phyloP scores from a whole-genome alignment of 495 filamentous ascomycete genomes.

The Apiosordaria backusii region DNA sequence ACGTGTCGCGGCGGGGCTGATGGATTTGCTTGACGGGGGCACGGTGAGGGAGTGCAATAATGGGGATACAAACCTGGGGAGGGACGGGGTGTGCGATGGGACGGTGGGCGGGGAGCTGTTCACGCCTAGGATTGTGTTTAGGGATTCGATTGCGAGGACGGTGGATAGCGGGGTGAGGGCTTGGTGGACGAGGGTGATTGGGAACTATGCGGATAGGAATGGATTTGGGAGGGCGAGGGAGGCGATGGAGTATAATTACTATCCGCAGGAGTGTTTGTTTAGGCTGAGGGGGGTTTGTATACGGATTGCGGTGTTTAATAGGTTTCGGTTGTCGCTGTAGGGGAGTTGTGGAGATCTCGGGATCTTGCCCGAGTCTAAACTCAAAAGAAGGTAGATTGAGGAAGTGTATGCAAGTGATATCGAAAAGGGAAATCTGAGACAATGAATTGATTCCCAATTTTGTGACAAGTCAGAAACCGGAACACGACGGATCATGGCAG shows the following conservation, averaged over 20 bases:
- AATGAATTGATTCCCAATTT: no score
- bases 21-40: not conserved
- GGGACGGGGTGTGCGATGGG: constrained; percentile 1
- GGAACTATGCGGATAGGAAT: not conserved
- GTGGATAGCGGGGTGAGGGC: constrained; percentile 1
- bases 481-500: not conserved
- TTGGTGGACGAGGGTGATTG: not conserved
- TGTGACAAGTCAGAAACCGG: no score
- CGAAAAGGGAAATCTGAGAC: no score
- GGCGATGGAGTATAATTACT: constrained; percentile 6
- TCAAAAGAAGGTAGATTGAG: not conserved
- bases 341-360: no score
- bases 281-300: not conserved
- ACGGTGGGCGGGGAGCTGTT: not conserved
- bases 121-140: not conserved
- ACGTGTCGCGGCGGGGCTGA: not conserved
- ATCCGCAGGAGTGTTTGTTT: constrained; percentile 1
- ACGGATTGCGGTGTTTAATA: not conserved
- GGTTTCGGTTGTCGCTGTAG: not conserved
- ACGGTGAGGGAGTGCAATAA: not conserved
- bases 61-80: not conserved
- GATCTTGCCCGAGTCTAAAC: no score
- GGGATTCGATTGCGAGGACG: not conserved
- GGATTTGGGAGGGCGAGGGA: not conserved
- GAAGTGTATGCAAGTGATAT: no score